Base-by-base conservation (phyloP, 345 rosid species). In the Lepidium didymum region DNA sequence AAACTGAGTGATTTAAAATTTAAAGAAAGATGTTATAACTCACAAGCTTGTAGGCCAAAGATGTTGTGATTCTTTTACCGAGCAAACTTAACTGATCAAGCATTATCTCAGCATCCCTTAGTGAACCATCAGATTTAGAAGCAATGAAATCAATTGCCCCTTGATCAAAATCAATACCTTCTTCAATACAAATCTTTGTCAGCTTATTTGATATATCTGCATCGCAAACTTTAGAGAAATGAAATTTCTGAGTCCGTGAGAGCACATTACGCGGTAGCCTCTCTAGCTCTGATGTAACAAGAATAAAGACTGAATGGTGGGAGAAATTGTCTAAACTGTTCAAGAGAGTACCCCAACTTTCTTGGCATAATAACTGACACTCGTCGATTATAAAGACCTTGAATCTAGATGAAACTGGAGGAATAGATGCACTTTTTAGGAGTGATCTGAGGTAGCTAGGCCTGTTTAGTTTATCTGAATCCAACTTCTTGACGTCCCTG, bases 21-120 rank as follows among this genome's bases (percentile, higher is more conserved):
- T 19, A 55, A 43, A 51, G 62, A 61, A 45, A 37, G 58, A 42
- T 59, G 68, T 15, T 42, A 9, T 2, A 44, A 86, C 96, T 87
- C 55, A 94, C 99, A 14, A 94, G 95, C 79, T 90, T 96, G 64
- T 87, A 84, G 46, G 83, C 92, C 82, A 87, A 68, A 71, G 94
- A 73, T 65, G 84, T 67, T 5, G 97, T 91, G 29, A 94, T 81
- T 66, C 81, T 85, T 86, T 79, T 88, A 46, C 99, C 96, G 36
- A 93, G 89, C 67, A 90, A 82, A 77, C 97, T 89, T 46, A 94
- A 80, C 80, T 94, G 99, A 74, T 91, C 97, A 36, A 89, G 92
- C 96, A 94, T 87, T 77, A 83, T 94, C 79, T 91, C 97, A 36
- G 95, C 99, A 81, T 87, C 99, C 53, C 95, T 78, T 53, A 91